These are phyloP conservation scores for Metschnikowia peoriensis DNA, from an alignment of 805 yeast genomes.

Conservation along the genomic window DNA sequence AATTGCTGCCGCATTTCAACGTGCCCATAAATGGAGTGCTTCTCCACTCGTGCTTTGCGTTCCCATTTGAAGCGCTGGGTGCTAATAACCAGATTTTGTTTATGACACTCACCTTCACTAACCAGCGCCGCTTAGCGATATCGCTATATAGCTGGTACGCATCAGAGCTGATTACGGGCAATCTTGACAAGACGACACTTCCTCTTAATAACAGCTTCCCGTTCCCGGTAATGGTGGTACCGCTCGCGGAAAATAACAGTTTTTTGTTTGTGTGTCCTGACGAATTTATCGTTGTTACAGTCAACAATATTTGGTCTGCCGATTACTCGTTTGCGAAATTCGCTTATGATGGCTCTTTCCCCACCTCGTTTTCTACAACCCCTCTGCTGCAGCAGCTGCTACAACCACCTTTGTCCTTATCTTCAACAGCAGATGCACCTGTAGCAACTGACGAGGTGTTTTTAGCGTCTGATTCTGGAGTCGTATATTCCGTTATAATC, in stretches of 20 bases:
- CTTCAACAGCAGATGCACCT: background rate
- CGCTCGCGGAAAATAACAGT: slow-evolving; percentile 34
- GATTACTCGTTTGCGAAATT: slow-evolving; percentile 33
- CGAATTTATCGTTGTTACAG: slow-evolving; percentile 33
- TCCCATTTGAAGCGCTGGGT: slow-evolving; percentile 26
- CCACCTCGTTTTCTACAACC: slow-evolving; percentile 32
- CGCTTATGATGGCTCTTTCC: slow-evolving; percentile 32
- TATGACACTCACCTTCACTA: slow-evolving; percentile 36
- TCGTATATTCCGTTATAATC: slow-evolving; percentile 29
- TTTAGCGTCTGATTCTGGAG: slow-evolving; percentile 36
- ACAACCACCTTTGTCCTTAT: background rate
- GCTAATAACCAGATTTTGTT: slow-evolving; percentile 32
- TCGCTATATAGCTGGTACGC: slow-evolving; percentile 42
- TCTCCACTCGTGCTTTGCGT: slow-evolving; percentile 43
- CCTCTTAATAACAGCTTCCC: slow-evolving; percentile 40
- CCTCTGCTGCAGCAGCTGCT: slow-evolving; percentile 17
- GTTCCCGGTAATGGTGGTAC: slow-evolving; percentile 43
- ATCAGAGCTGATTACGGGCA: slow-evolving; percentile 29
- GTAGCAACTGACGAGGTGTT: slow-evolving; percentile 26
- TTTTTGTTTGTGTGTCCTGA: slow-evolving; percentile 40
- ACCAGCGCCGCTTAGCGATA: slow-evolving; percentile 34
- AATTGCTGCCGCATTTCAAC: slow-evolving; percentile 38
- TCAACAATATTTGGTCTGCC: slow-evolving; percentile 49
- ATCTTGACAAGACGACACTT: slow-evolving; percentile 35
- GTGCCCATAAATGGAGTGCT: slow-evolving; percentile 41